These are phyloP conservation scores for Alternaria metachromatica DNA, from an alignment of 2,329 filamentous ascomycete species.

Conservation along the genomic window DNA sequence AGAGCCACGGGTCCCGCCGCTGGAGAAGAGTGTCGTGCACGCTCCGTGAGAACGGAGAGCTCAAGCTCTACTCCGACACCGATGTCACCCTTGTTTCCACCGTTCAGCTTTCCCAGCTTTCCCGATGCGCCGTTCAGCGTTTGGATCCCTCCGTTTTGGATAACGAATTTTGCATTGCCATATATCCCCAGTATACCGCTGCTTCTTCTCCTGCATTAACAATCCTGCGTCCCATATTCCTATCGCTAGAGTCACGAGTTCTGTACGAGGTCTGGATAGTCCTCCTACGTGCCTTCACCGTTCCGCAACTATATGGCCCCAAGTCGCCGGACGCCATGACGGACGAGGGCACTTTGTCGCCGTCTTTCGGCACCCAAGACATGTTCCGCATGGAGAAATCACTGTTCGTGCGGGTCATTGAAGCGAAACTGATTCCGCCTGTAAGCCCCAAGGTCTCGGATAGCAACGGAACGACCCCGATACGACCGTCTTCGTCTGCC, in stretches of 20 bases:
- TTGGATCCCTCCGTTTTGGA: slow-evolving; percentile 89
- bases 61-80: slow-evolving; percentile 85
- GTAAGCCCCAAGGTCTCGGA: slow-evolving; percentile 47
- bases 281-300: slow-evolving; percentile 85
- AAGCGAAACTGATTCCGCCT: slow-evolving; percentile 62
- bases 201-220: slow-evolving; percentile 74
- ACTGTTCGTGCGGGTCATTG: slow-evolving; percentile 65
- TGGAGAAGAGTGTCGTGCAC: slow-evolving; percentile 94
- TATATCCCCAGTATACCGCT: slow-evolving; percentile 90
- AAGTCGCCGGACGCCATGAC: slow-evolving; percentile 56
- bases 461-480: slow-evolving; percentile 23
- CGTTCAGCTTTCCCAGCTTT: slow-evolving; percentile 87
- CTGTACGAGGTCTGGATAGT: slow-evolving; percentile 99
- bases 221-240: slow-evolving; percentile 84
- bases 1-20: slow-evolving; percentile 64
- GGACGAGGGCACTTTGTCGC: slow-evolving; percentile 46
- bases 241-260: slow-evolving; percentile 84
- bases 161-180: slow-evolving; percentile 91
- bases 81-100: slow-evolving; percentile 81
- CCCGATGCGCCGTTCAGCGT: slow-evolving; percentile 87
- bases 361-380: slow-evolving; percentile 55
- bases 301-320: slow-evolving; percentile 87
- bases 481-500: slow-evolving; percentile 42
- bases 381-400: slow-evolving; percentile 72
- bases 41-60: slow-evolving; percentile 90